Evolutionary conservation across 345 rosid genomes (phyloP).

Genomic region (Murraya paniculata): DNA sequence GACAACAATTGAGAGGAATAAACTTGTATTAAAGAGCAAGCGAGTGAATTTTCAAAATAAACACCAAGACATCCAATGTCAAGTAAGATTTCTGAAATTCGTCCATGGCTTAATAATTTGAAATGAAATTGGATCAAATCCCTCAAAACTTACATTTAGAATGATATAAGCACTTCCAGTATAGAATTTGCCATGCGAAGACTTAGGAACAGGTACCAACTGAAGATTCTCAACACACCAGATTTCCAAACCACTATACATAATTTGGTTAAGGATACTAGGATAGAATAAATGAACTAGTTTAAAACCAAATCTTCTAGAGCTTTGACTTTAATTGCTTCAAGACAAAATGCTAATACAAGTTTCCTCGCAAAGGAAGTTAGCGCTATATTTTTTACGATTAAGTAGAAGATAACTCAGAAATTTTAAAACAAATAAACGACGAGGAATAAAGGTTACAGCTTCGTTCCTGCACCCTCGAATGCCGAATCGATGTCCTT

Average conservation of each 20-base stretch:
- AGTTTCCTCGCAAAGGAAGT: not conserved
- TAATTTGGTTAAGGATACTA: conserved; percentile 20
- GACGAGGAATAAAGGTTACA: conserved; percentile 36
- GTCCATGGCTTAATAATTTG: not conserved
- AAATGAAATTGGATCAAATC: not conserved
- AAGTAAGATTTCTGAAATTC: not conserved
- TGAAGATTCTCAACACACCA: conserved; percentile 66
- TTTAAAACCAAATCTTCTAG: not conserved
- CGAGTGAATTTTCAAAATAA: not conserved
- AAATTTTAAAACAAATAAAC: not conserved
- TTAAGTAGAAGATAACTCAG: not conserved
- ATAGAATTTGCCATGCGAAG: conserved; percentile 65
- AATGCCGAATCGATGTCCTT: conserved; percentile 52
- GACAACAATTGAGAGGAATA: not conserved
- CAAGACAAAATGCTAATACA: not conserved
- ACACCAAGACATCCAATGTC: not conserved
- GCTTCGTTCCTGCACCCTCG: conserved; percentile 53
- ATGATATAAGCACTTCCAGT: conserved; percentile 67
- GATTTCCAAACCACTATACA: conserved; percentile 66
- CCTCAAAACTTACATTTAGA: conserved; percentile 46
- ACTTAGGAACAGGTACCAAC: conserved; percentile 51
- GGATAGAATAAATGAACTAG: conserved; percentile 1
- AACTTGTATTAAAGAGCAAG: not conserved
- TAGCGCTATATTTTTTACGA: not conserved
- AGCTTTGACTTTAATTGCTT: not conserved